phyloP scores from a whole-genome alignment of 1,284 basidiomycete species.

The Cryptococcus sp. region DNA sequence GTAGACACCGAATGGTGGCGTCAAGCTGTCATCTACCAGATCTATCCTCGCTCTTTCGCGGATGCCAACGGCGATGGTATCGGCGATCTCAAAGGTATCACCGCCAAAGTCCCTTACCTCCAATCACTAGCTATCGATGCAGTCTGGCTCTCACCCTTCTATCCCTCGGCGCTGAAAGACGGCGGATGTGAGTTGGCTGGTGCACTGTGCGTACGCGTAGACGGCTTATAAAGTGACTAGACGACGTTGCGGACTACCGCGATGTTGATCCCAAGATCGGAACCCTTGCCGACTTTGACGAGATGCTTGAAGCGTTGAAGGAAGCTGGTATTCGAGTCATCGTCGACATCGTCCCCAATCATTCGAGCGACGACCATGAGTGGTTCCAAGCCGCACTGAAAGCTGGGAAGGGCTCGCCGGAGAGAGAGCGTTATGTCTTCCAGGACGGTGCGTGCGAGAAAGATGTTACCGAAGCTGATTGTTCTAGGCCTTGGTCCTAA shows the following conservation, averaged over 20 bases:
- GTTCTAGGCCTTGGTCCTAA: constrained; percentile 46
- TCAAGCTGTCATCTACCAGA: constrained; percentile 66
- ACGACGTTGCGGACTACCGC: constrained; percentile 72
- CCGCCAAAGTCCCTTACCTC: constrained; percentile 67
- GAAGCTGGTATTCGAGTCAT: constrained; percentile 69
- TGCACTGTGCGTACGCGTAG: too few species aligned
- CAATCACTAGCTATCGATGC: constrained; percentile 69
- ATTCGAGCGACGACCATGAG: constrained; percentile 72
- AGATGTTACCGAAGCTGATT: constrained; percentile 67
- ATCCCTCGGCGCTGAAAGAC: constrained; percentile 67
- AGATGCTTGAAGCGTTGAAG: constrained; percentile 63
- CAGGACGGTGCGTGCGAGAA: constrained; percentile 67
- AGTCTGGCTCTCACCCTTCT: constrained; percentile 74
- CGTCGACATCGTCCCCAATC: constrained; percentile 81
- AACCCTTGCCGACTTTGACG: constrained; percentile 71
- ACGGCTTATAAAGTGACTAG: constrained; percentile 11
- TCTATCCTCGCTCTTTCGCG: constrained; percentile 69
- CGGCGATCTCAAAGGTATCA: constrained; percentile 72
- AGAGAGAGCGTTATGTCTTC: constrained; percentile 77
- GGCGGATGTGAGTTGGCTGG: constrained; percentile 61
- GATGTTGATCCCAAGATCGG: constrained; percentile 72
- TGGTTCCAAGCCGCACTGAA: constrained; percentile 70
- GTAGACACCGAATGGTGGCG: constrained; percentile 63
- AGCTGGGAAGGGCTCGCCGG: constrained; percentile 61
- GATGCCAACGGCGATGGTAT: constrained; percentile 74